Evolutionary conservation across 768 basidiomycete genomes (phyloP).

Genomic region (Chlorophyllum brunneum): DNA sequence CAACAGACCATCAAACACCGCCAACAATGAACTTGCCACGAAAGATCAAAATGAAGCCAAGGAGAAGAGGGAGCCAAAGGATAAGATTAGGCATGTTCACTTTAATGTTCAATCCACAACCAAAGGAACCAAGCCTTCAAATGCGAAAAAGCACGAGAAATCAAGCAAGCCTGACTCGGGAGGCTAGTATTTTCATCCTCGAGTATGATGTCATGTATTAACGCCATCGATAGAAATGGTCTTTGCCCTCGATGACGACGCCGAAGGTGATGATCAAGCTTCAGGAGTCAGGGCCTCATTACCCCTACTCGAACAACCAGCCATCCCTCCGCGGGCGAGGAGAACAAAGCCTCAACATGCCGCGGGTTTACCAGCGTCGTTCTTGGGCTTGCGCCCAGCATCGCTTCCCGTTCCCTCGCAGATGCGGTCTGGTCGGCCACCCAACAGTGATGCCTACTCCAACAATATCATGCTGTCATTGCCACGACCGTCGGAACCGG

Average conservation of each 20-base stretch:
- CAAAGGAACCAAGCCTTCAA: conserved; percentile 22
- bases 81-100: conserved; percentile 61
- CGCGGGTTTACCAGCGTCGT: conserved; percentile 48
- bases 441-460: conserved; percentile 34
- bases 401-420: conserved; percentile 70
- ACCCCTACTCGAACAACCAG: conserved; percentile 39
- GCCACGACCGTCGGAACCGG: conserved; percentile 20
- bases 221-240: conserved; percentile 47
- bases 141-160: neutral
- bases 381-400: conserved; percentile 57
- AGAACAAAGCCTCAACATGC: conserved; percentile 27
- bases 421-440: conserved; percentile 41
- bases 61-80: conserved; percentile 32
- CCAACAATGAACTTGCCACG: conserved; percentile 16
- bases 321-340: conserved; percentile 26
- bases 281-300: conserved; percentile 31
- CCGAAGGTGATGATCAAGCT: conserved; percentile 42
- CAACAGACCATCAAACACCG: conserved; percentile 17
- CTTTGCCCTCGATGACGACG: conserved; percentile 61
- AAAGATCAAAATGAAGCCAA: conserved; percentile 13
- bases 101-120: conserved; percentile 66
- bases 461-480: conserved; percentile 28
- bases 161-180: conserved; percentile 28
- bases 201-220: too few relatives aligned
- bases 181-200: conserved; percentile 35